phyloP scores from a whole-genome alignment of 108 stramenopile species.

The Skeletonema costatum region DNA sequence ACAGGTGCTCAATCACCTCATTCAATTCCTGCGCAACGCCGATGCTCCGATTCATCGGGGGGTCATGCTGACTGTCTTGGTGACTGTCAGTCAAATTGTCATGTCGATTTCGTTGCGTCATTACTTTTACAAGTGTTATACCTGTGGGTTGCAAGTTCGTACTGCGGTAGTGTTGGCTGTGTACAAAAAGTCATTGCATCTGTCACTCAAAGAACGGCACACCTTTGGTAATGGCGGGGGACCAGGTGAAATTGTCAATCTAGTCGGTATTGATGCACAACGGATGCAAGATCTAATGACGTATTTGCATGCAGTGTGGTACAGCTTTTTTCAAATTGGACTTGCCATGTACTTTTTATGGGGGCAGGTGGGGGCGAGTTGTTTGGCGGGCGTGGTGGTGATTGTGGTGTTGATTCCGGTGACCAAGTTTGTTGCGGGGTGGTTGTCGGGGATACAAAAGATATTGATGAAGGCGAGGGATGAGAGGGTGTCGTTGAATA shows the following conservation, averaged over 20 bases:
- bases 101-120: slow-evolving; percentile 88
- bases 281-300: slow-evolving; percentile 82
- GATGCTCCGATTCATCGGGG: slow-evolving; percentile 62
- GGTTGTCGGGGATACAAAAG: slow-evolving; percentile 76
- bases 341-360: slow-evolving; percentile 85
- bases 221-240: slow-evolving; percentile 29
- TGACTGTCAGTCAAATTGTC: slow-evolving; percentile 73
- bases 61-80: slow-evolving; percentile 55
- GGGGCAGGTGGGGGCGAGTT: slow-evolving; percentile 73
- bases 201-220: slow-evolving; percentile 71
- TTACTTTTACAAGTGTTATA: slow-evolving; percentile 94
- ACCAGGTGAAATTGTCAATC: slow-evolving; percentile 88
- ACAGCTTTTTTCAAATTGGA: slow-evolving; percentile 78
- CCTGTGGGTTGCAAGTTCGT: slow-evolving; percentile 82
- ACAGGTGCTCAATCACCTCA: slow-evolving; percentile 77
- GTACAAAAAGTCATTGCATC: slow-evolving; percentile 83
- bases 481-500: slow-evolving; percentile 82
- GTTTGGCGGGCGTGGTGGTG: slow-evolving; percentile 85
- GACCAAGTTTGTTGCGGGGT: slow-evolving; percentile 67
- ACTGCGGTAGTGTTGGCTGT: slow-evolving; percentile 83
- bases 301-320: slow-evolving; percentile 89
- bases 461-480: slow-evolving; percentile 85
- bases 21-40: slow-evolving; percentile 60
- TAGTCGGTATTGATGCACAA: slow-evolving; percentile 92
- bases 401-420: slow-evolving; percentile 88